phyloP scores from a whole-genome alignment of 306 rosid genomes.

The Quercus glauca region DNA sequence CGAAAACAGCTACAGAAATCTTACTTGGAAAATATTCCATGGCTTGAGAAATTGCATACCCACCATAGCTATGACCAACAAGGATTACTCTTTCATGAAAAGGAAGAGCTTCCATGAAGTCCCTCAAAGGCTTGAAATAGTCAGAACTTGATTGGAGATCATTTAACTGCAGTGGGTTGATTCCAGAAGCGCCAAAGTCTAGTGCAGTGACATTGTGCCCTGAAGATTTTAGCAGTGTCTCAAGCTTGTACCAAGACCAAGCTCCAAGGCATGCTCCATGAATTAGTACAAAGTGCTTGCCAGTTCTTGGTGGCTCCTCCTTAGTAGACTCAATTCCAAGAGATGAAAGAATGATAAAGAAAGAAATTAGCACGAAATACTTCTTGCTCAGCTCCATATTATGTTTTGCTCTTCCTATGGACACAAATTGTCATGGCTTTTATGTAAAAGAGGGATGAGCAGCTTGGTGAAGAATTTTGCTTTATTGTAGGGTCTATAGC shows the following conservation, averaged over 20 bases:
- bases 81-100: conserved; percentile 26
- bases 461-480: too few species aligned
- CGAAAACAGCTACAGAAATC: conserved; percentile 34
- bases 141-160: conserved; percentile 26
- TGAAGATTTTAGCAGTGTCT: background rate
- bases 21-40: conserved; percentile 39
- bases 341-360: background rate
- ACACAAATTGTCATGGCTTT: background rate
- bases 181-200: conserved; percentile 39
- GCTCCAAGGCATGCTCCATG: conserved; percentile 58
- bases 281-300: conserved; percentile 38
- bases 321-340: background rate
- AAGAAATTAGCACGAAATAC: background rate
- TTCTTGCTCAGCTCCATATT: conserved; percentile 20
- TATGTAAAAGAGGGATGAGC: background rate
- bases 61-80: conserved; percentile 51
- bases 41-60: conserved; percentile 39
- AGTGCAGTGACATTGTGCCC: conserved; percentile 36
- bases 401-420: background rate
- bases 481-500: too few species aligned
- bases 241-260: conserved; percentile 52
- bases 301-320: background rate
- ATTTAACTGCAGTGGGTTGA: background rate
- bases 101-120: conserved; percentile 29
- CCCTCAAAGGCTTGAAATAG: conserved; percentile 33